Evolutionary conservation across 2,329 filamentous ascomycete genomes (phyloP).

Genomic region (Pseudogymnoascus sp.): DNA sequence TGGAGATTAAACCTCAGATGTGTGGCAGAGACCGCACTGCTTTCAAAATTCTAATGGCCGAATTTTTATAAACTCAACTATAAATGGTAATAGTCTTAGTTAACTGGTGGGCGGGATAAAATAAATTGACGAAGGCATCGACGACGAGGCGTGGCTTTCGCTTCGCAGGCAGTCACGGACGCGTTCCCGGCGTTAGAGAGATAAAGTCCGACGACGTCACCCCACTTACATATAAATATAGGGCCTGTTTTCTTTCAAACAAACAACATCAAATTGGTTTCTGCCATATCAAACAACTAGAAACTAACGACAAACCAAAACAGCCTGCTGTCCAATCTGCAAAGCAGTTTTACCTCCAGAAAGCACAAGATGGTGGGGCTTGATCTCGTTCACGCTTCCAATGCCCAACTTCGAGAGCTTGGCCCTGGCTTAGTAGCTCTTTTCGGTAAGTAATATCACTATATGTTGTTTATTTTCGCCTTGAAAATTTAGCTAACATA

Average conservation of each 20-base stretch:
- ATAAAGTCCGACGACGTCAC: neutral
- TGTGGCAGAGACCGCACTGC: neutral
- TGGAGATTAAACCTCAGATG: neutral
- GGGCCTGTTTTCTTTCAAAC: neutral
- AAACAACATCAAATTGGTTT: neutral
- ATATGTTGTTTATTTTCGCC: neutral
- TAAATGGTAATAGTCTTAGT: neutral
- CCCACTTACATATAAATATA: neutral
- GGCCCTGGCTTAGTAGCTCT: slow-evolving; percentile 26
- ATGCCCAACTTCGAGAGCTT: slow-evolving; percentile 24
- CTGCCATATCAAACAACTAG: neutral
- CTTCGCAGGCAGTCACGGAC: neutral
- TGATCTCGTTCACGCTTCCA: slow-evolving; percentile 24
- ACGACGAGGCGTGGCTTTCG: neutral
- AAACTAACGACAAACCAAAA: neutral
- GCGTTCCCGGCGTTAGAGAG: neutral
- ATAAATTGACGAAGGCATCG: neutral
- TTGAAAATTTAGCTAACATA: neutral
- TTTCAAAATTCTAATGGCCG: neutral
- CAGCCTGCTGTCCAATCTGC: neutral
- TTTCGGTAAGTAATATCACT: slow-evolving; percentile 19
- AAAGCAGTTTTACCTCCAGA: neutral
- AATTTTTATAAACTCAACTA: neutral
- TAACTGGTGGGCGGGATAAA: neutral
- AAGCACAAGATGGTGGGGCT: slow-evolving; percentile 22